A percentile compares a stretch with the other conserved stretches of the same genome.
Evolutionary conservation across 345 rosid species (phyloP).

Genomic region (Eucalyptus dawsonii): DNA sequence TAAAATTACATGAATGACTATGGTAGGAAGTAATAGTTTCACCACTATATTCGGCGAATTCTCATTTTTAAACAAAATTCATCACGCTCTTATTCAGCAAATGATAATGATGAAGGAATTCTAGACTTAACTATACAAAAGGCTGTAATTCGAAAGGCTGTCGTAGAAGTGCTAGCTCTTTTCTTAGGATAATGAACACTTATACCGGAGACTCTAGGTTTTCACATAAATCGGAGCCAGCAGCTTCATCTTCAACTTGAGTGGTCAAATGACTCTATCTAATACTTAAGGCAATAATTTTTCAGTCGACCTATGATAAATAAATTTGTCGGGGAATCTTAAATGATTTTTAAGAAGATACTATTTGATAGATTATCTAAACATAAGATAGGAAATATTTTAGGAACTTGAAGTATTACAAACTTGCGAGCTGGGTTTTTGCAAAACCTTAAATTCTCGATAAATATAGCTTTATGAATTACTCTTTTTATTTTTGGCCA

Average conservation of each 20-base stretch:
- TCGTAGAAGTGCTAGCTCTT: neutral
- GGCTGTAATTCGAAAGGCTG: too few species aligned
- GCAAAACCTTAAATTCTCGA: too few species aligned
- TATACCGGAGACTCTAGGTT: neutral
- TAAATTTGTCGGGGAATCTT: neutral
- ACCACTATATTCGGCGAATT: too few species aligned
- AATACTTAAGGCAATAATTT: too few species aligned
- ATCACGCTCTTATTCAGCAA: too few species aligned
- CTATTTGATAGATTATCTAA: neutral
- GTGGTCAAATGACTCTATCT: neutral
- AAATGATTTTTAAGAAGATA: neutral
- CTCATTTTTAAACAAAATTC: too few species aligned
- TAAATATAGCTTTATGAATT: neutral
- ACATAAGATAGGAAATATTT: neutral
- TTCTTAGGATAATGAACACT: neutral
- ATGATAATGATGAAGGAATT: too few species aligned
- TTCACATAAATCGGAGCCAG: neutral
- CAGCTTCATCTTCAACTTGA: neutral
- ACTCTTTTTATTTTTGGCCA: neutral
- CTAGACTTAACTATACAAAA: too few species aligned
- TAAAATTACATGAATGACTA: too few species aligned
- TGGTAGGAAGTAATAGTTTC: too few species aligned
- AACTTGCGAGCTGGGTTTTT: neutral
- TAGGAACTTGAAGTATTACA: neutral
- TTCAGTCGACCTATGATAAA: neutral